Base-by-base conservation (phyloP, 1,284 basidiomycete species). In the Boletus sp. region DNA sequence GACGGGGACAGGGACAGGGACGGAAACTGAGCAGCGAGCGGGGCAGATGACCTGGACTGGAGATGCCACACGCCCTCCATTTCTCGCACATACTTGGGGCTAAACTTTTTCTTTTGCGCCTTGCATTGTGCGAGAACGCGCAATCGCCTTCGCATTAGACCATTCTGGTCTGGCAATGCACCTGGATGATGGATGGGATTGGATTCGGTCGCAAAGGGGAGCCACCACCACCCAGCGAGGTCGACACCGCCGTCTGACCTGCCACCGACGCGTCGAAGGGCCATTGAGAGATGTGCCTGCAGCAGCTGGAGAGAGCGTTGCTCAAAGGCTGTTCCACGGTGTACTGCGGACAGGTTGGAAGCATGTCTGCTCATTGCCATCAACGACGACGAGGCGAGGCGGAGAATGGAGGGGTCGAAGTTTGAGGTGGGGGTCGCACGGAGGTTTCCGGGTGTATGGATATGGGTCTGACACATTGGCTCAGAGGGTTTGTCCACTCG, bases 91-190 rank as follows among this genome's bases (percentile, higher is more conserved):
- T 85, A 83, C 6, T 81, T 80, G 1, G 92, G 91, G 0, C 88
- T 80, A 29, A 85, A 68, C 60, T 84, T 85, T 65, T 82, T 84
- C 67, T 81, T 83, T 60, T 92, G 88, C 0, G 91, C 91, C 71
- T 96, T 96, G 73, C 93, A 96, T 60, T 95, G 92, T 0, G 77
- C 91, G 14, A 94, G 60, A n/a, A 95, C 76, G 29, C 91, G 82
- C 2, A 92, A 57, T 0, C 87, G 73, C 26, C 62, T 55, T 12
- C 70, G 61, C 4, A 50, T 32, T 2, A 55, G 61, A 22, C 71
- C 65, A 12, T 55, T 41, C 3, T 55, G 9, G 41, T 52, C 42
- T 12, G 44, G 32, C 2, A 62, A 22, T 22, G 53, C 51, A 2
- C 49, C 40, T 16, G 50, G 36, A 6, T 9, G 27, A 32, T 45